phyloP scores from a whole-genome alignment of 1,284 basidiomycete species.

The Boletus semigastroideus region DNA sequence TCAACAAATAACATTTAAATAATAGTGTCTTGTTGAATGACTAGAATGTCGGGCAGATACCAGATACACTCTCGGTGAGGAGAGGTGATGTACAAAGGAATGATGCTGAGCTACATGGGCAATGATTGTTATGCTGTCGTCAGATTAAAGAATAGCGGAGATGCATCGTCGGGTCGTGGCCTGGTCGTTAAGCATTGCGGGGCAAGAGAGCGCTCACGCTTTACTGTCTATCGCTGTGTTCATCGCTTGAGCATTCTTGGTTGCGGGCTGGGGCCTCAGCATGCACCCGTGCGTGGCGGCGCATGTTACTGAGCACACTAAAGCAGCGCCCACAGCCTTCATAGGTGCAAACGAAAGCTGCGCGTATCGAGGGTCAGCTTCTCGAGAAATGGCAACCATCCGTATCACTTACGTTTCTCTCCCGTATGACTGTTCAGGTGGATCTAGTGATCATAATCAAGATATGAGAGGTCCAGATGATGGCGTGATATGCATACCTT shows the following conservation, averaged over 20 bases:
- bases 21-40: neutral
- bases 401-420: constrained; percentile 67
- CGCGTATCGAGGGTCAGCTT: constrained; percentile 10
- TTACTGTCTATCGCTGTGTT: constrained; percentile 40
- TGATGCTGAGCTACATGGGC: constrained; percentile 14
- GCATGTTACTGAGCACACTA: constrained; percentile 86
- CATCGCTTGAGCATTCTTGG: constrained; percentile 45
- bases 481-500: constrained; percentile 47
- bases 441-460: constrained; percentile 49
- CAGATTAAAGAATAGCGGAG: neutral
- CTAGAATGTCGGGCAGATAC: constrained; percentile 2
- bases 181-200: constrained; percentile 8
- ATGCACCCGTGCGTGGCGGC: constrained; percentile 76
- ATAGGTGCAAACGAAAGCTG: constrained; percentile 75
- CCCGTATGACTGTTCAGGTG: constrained; percentile 84
- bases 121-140: constrained; percentile 1
- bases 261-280: constrained; percentile 39
- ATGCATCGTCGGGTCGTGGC: constrained; percentile 4
- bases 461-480: constrained; percentile 3
- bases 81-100: constrained; percentile 4
- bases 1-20: constrained; percentile 21
- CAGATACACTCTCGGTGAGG: constrained; percentile 15
- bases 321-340: constrained; percentile 77
- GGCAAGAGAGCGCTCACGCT: constrained; percentile 17
- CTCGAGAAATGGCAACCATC: neutral